Evolutionary conservation across 23 red algal genomes (phyloP).

Genomic region (Gracilariopsis chorda): DNA sequence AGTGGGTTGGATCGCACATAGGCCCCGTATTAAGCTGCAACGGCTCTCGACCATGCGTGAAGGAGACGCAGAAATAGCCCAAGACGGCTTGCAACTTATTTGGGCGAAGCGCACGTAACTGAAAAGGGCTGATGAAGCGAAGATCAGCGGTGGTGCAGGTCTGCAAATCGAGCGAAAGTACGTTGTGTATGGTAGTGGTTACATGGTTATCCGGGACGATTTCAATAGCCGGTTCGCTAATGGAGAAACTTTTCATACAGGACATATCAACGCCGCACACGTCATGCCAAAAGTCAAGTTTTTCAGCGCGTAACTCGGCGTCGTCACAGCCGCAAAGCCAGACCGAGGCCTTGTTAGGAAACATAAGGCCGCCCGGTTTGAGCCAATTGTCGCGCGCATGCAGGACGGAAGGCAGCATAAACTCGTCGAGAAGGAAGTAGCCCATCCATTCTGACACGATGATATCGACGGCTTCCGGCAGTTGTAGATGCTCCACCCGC

Average conservation of each 20-base stretch:
- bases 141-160: conserved; percentile 45
- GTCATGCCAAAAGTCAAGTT: conserved; percentile 90
- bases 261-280: conserved; percentile 83
- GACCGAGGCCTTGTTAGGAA: conserved; percentile 65
- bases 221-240: conserved; percentile 84
- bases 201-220: conserved; percentile 67
- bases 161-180: conserved; percentile 71
- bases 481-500: conserved; percentile 67
- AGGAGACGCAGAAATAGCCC: conserved; percentile 68
- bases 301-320: conserved; percentile 56
- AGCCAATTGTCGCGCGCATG: conserved; percentile 79
- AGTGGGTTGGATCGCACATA: conserved; percentile 46
- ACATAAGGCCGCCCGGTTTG: conserved; percentile 65
- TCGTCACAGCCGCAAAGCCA: conserved; percentile 86
- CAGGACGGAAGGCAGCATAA: conserved; percentile 82
- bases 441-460: conserved; percentile 97
- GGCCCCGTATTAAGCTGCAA: conserved; percentile 72
- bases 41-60: conserved; percentile 55
- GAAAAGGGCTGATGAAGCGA: conserved; percentile 62
- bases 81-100: conserved; percentile 79
- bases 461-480: conserved; percentile 75
- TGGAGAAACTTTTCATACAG: conserved; percentile 78
- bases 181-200: conserved; percentile 21
- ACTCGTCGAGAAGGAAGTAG: conserved; percentile 91
- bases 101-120: conserved; percentile 30